Evolutionary conservation across 2,329 filamentous ascomycete genomes (phyloP), one percentile per base, ranked within the genome.

Genomic region (Calonectria montana): DNA sequence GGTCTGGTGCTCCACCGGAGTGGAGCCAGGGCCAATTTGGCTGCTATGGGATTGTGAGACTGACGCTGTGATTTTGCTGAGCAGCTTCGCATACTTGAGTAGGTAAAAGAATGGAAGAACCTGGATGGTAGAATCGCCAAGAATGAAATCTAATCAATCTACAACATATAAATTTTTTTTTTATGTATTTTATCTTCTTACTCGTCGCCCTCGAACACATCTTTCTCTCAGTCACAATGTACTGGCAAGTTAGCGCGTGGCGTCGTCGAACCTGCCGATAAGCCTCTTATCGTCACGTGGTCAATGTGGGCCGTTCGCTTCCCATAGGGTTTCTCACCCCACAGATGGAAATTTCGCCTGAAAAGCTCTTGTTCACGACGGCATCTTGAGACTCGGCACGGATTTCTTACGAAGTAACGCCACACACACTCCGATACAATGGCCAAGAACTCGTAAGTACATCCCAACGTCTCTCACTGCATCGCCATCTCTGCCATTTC

Each of bases 361-460:
- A 79, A 83, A 82, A 81, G 77, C 76, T 79, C 75, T 76, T 79
- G 79, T 76, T 81, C 78, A 82, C 80, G 80, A 83, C 80, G 79
- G 80, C 80, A 81, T 78, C 77, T 78, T 78, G 80, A 81, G 79
- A 83, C 78, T 79, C 80, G 82, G 82, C 79, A 83, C 78, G 74
- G 78, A 80, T 80, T 81, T 77, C 75, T 79, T 75, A 83, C 81
- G 82, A 83, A 82, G 78, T 81, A 83, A 84, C 83, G 82, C 81
- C 83, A 81, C 80, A 82, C 80, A 82, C 81, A 84, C 84, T 76
- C 86, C 84, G 84, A 86, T 84, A 87, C 85, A 89, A 91, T 91
- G 89, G 89, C 89, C 85, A 91, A 91, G 86, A 82, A 88, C 79
- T 90, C 89, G 89, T 91, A 88, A 87, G 89, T 90, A 61, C 48